Base-by-base conservation (phyloP, 768 basidiomycete genomes). In the Suillus weaverae region DNA sequence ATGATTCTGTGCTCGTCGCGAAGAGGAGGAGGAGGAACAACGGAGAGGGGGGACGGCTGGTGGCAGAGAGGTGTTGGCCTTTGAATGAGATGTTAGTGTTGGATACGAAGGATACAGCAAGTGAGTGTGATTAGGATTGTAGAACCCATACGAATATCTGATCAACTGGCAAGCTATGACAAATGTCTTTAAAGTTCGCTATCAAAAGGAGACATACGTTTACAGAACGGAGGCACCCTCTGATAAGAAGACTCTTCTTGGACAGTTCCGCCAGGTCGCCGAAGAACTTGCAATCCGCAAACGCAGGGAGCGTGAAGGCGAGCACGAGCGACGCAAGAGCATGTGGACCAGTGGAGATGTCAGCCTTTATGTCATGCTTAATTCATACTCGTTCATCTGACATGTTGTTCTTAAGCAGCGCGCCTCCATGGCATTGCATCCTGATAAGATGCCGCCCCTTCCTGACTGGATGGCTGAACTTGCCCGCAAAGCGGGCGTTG, bases 161-260 rank as follows among this genome's bases (percentile, higher is more conserved):
- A 68, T 54, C 36, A 39, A 33, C 39, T 44, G 61, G 20, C 59
- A 30, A 87, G 90, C 79, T 57, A 89, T 99, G 83, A 94, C 90
- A n/a, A 97, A 99, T 70, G 96, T 98, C 4, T 92, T 99, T 83
- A 98, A 98, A 81, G 88, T 99, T 67, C 84, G 91, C 66, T 88
- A 95, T 65, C 90, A 92, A 5, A 97, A 97, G 76, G 97, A 99
- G 76, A 92, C 92, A 1, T 90, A 95, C 72, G 95, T 99, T 8
- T 99, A 94, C 76, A 88, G 96, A 41, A 93, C 93, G 3, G 93
- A 96, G 64, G 83, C 83, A 9, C 72, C 87, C 0, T 80, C 88
- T 32, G 95, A 98, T 72, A 99, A 99, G 82, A 95, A 92, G 77
- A 81, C 83, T 10, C 83, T 99, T 0, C 83, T 99, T 16, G 76